Evolutionary conservation across 1,284 basidiomycete species (phyloP), one percentile per base, ranked within the genome.

Genomic region (Athelia psychrophila): DNA sequence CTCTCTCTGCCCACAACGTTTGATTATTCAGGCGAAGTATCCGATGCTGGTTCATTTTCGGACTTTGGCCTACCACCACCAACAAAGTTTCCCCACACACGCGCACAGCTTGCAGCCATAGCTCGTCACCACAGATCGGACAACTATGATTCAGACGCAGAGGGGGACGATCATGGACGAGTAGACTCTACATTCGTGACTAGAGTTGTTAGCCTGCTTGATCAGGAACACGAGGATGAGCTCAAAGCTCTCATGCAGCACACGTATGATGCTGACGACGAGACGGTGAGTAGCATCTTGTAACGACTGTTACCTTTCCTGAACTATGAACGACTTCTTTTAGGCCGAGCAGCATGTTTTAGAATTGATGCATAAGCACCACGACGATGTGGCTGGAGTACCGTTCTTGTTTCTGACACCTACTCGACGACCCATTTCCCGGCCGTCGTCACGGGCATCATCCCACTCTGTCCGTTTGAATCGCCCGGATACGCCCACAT

Each of bases 351-450:
- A 89, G 59, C 79, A 83, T 64, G 85, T 91, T 51, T 76, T 93
- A 24, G 88, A 92, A 63, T 77, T 93, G 54, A 92, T 93, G 90
- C 90, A 93, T 68, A 88, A 87, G 69, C 88, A 91, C 65, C 77
- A 83, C 53, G 90, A 92, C 73, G 90, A 93, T 66, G 71, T 87
- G 46, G 86, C 87, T 40, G 87, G 87, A 19, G 87, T 91, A 3
- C 91, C 90, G 0, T 91, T 93, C 64, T 72, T 89, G 49, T 89
- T 88, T 68, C 74, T 92, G 48, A 90, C 88, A 9, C 85, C 88
- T 12, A 88, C 83, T 27, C 80, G 87, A 55, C 81, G 88, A 38
- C 91, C 88, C 18, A 79, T 85, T 46, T 92, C 88, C 18, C 81
- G 91, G 12, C 90, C 88, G 23, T 91, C 90, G 30, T 93, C 89